These are phyloP conservation scores for Lichtheimia ramosa DNA, from an alignment of 371 early-diverging fungal species.

Conservation along the genomic window DNA sequence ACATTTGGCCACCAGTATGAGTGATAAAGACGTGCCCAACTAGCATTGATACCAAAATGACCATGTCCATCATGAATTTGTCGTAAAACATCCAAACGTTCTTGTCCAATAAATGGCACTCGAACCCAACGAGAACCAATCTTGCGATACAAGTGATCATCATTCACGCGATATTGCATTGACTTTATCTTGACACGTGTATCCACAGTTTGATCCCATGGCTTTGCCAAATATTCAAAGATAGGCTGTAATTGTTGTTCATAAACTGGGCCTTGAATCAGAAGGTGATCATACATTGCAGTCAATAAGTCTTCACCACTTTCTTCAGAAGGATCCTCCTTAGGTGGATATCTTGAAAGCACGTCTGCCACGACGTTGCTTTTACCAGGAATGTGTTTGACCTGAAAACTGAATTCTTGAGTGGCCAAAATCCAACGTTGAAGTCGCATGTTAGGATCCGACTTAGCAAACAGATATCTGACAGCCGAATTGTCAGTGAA, in stretches of 20 bases:
- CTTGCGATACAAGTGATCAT: too few relatives aligned
- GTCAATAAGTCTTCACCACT: neutral
- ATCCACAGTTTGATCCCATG: too few relatives aligned
- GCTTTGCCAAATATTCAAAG: too few relatives aligned
- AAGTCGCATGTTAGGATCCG: too few relatives aligned
- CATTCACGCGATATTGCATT: too few relatives aligned
- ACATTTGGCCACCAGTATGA: conserved; percentile 10
- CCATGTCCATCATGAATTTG: conserved; percentile 12
- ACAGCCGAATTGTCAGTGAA: too few relatives aligned
- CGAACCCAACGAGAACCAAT: too few relatives aligned
- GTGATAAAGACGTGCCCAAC: conserved; percentile 3
- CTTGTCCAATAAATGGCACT: too few relatives aligned
- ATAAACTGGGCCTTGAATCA: too few relatives aligned
- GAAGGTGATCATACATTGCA: neutral
- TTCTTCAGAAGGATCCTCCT: neutral
- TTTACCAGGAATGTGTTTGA: neutral
- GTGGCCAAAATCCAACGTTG: neutral
- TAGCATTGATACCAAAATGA: conserved; percentile 1
- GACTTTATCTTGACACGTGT: too few relatives aligned
- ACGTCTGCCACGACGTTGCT: neutral
- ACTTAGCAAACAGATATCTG: too few relatives aligned
- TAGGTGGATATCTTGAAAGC: neutral
- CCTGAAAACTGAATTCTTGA: neutral
- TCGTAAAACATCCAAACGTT: neutral
- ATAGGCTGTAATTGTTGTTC: too few relatives aligned